These are phyloP conservation scores for Adenanthera pavonina DNA, from an alignment of 306 rosid species.

Conservation along the genomic window DNA sequence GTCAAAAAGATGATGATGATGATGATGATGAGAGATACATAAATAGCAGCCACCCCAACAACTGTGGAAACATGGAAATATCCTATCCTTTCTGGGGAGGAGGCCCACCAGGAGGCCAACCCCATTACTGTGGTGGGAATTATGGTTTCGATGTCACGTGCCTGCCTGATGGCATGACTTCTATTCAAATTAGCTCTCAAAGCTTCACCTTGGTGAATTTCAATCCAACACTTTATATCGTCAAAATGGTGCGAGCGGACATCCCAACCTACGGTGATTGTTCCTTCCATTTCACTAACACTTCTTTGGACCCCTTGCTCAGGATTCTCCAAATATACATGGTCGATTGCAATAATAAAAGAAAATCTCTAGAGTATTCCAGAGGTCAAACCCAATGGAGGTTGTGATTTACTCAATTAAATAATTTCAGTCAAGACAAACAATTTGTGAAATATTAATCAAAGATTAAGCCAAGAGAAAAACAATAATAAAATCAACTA, in stretches of 20 bases:
- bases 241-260: slow-evolving; percentile 36
- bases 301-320: neutral
- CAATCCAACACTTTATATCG: neutral
- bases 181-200: neutral
- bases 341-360: too few species aligned
- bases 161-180: rapidly evolving
- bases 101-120: neutral
- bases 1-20: neutral
- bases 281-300: neutral
- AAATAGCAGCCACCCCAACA: too few species aligned
- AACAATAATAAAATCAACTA: too few species aligned
- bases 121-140: neutral
- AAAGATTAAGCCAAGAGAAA: too few species aligned
- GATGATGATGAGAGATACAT: too few species aligned
- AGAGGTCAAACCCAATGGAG: too few species aligned
- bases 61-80: neutral
- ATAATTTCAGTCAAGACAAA: too few species aligned
- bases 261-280: neutral
- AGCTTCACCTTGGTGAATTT: neutral
- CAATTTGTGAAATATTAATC: too few species aligned
- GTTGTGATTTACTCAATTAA: too few species aligned
- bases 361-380: too few species aligned
- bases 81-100: slow-evolving; percentile 52
- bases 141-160: slow-evolving; percentile 30
- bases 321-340: too few species aligned